Evolutionary conservation across 805 yeast species (phyloP).

Genomic region (Saccharomycopsis olivae): DNA sequence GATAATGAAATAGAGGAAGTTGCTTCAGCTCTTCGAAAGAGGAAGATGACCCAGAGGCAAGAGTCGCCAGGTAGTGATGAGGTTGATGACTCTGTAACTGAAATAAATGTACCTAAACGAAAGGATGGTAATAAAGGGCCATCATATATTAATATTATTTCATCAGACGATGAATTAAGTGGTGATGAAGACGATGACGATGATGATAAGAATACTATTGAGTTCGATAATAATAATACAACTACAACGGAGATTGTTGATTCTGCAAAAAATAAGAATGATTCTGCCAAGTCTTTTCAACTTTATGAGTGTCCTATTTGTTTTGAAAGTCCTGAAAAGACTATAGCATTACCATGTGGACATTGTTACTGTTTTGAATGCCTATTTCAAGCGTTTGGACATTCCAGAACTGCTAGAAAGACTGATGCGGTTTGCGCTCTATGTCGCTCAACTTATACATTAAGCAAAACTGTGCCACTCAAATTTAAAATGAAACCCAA

Average conservation of each 20-base stretch:
- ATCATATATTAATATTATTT: too few relatives aligned
- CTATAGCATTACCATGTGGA: constrained; percentile 46
- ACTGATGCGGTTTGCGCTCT: constrained; percentile 32
- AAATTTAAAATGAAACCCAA: constrained; percentile 10
- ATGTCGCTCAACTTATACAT: constrained; percentile 29
- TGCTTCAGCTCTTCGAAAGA: too few relatives aligned
- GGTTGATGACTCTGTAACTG: too few relatives aligned
- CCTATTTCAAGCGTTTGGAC: constrained; percentile 38
- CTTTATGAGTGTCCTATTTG: constrained; percentile 44
- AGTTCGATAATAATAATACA: not conserved
- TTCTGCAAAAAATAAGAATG: constrained; percentile 11
- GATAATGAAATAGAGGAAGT: too few relatives aligned
- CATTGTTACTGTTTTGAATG: constrained; percentile 48
- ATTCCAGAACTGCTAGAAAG: constrained; percentile 29
- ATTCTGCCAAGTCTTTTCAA: constrained; percentile 22
- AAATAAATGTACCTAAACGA: too few relatives aligned
- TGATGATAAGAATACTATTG: constrained; percentile 9
- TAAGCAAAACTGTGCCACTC: constrained; percentile 19
- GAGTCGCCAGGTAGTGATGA: too few relatives aligned
- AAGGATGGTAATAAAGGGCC: too few relatives aligned
- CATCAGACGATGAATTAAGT: not conserved
- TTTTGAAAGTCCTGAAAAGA: constrained; percentile 39
- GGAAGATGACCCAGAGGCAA: too few relatives aligned
- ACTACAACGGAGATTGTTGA: constrained; percentile 17
- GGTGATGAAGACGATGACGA: constrained; percentile 18